phyloP scores from a whole-genome alignment of 176 grass and related monocot genomes.

The Bolboschoenus planiculmis region DNA sequence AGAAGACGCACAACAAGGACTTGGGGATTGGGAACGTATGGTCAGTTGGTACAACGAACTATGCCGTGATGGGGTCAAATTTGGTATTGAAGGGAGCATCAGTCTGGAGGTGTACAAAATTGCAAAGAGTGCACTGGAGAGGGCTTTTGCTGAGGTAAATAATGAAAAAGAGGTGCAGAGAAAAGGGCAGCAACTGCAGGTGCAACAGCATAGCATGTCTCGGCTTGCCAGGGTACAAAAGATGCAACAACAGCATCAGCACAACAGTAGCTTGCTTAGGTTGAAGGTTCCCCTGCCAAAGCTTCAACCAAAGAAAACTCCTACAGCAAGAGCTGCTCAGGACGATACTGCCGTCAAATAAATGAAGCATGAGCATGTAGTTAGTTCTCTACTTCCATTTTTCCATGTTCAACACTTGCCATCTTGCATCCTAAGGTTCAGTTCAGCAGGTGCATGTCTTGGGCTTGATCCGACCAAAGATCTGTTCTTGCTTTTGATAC shows the following conservation, averaged over 20 bases:
- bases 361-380: background rate
- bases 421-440: background rate
- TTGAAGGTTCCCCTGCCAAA: constrained; percentile 39
- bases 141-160: constrained; percentile 40
- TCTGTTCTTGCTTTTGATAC: background rate
- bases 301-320: constrained; percentile 37
- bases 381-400: background rate
- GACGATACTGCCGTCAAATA: background rate
- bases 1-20: background rate
- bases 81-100: constrained; percentile 31
- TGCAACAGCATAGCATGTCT: constrained; percentile 32
- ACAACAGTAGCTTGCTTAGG: background rate
- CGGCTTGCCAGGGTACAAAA: constrained; percentile 35
- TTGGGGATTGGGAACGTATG: constrained; percentile 28
- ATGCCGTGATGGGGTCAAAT: constrained; percentile 33
- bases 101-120: constrained; percentile 41
- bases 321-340: constrained; percentile 5
- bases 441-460: background rate
- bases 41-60: constrained; percentile 52
- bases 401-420: background rate
- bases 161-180: constrained; percentile 41
- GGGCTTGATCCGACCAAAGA: background rate
- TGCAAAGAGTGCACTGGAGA: constrained; percentile 51
- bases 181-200: constrained; percentile 10
- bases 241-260: constrained; percentile 30